phyloP scores from a whole-genome alignment of 2,329 filamentous ascomycete genomes.

The Curvularia eragrostidis region DNA sequence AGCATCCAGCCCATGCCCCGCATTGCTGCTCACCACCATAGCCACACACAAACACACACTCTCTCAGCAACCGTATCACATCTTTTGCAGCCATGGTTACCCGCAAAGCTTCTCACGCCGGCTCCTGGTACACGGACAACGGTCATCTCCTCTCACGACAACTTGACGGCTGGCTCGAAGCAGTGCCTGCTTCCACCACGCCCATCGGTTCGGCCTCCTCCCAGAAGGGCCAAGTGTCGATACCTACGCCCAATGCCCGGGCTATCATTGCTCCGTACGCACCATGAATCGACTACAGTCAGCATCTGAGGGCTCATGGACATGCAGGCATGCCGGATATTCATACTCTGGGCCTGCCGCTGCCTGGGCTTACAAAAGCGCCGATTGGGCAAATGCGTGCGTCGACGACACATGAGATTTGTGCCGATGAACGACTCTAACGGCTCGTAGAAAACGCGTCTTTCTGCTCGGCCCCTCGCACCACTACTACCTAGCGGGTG shows the following conservation, averaged over 20 bases:
- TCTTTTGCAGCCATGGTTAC: constrained; percentile 36
- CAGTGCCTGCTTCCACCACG: constrained; percentile 71
- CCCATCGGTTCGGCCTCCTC: constrained; percentile 60
- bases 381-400: constrained; percentile 79
- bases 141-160: constrained; percentile 66
- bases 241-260: constrained; percentile 78
- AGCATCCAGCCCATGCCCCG: constrained; percentile 10
- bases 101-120: constrained; percentile 76
- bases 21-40: constrained; percentile 8
- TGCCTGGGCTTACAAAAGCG: constrained; percentile 90
- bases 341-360: constrained; percentile 89
- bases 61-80: not conserved
- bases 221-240: constrained; percentile 44
- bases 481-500: constrained; percentile 78
- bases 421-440: not conserved
- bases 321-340: constrained; percentile 86
- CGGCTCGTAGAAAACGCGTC: constrained; percentile 71
- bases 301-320: constrained; percentile 36
- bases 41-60: constrained; percentile 6
- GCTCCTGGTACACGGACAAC: constrained; percentile 81
- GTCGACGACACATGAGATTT: constrained; percentile 30
- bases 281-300: constrained; percentile 5
- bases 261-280: constrained; percentile 92
- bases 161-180: constrained; percentile 76
- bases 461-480: constrained; percentile 95